Conservation (phyloP, 352 stramenopile genomes). For the Phytophthora ramorum region DNA sequence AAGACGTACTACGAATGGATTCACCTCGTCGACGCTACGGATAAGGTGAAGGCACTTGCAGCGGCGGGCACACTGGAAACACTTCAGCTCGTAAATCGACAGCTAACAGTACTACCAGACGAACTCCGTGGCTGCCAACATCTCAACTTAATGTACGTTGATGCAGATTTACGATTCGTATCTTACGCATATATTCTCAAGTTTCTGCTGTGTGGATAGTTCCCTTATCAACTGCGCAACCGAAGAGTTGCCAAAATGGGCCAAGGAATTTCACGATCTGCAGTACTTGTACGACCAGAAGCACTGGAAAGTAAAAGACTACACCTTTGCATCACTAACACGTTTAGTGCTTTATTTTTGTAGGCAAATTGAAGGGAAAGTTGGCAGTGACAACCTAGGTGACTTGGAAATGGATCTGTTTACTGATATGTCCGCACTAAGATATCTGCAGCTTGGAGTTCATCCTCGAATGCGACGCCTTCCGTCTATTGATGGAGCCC, state of each 20-base stretch:
- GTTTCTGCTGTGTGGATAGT: conserved; percentile 9
- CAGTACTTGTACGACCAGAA: conserved; percentile 40
- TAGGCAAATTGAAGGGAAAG: conserved; percentile 47
- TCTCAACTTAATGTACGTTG: conserved; percentile 45
- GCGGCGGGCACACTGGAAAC: conserved; percentile 31
- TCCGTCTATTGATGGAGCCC: conserved; percentile 28
- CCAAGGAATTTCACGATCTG: conserved; percentile 36
- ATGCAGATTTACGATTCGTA: background rate
- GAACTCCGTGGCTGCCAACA: conserved; percentile 34
- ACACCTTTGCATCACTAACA: background rate
- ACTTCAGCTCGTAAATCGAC: conserved; percentile 42
- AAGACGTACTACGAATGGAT: conserved; percentile 39
- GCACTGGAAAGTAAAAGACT: background rate
- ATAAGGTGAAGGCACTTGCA: conserved; percentile 25
- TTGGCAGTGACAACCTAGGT: conserved; percentile 19
- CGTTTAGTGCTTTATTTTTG: background rate
- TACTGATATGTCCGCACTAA: conserved; percentile 27
- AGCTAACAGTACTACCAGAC: conserved; percentile 26
- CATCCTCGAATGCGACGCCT: conserved; percentile 28
- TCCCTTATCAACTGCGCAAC: conserved; percentile 34
- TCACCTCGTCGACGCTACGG: conserved; percentile 24
- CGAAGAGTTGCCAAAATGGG: conserved; percentile 33
- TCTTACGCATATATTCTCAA: background rate
- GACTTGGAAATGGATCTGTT: conserved; percentile 37
- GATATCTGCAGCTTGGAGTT: conserved; percentile 39